Evolutionary conservation across 2,329 filamentous ascomycete genomes (phyloP).

Genomic region (Diaporthe nobilis): DNA sequence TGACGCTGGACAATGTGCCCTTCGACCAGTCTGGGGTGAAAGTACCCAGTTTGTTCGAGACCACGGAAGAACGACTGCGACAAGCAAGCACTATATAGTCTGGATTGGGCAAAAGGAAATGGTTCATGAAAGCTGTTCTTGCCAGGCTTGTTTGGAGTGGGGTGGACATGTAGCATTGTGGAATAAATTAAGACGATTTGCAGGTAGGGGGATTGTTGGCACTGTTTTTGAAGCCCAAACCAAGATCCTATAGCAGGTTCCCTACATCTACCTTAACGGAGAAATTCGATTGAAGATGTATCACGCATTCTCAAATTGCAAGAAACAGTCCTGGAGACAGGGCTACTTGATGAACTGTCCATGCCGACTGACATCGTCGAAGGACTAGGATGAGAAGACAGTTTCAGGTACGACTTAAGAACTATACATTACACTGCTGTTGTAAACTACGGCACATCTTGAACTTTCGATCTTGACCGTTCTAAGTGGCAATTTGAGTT

Average conservation of each 20-base stretch:
- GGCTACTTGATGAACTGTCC: background rate
- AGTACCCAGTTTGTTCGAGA: constrained; percentile 35
- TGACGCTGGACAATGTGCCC: constrained; percentile 21
- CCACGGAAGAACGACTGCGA: constrained; percentile 30
- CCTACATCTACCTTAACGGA: too few species aligned
- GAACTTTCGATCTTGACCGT: background rate
- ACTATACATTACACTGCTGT: background rate
- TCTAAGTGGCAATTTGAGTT: background rate
- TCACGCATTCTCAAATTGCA: too few species aligned
- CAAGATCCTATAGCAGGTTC: background rate
- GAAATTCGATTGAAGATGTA: too few species aligned
- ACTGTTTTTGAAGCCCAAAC: background rate
- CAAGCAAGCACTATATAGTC: background rate
- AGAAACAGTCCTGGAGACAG: background rate
- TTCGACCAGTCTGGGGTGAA: constrained; percentile 32
- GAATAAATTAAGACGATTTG: background rate
- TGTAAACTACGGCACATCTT: background rate
- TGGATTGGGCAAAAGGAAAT: too few species aligned
- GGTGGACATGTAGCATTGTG: too few species aligned
- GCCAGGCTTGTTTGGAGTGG: too few species aligned
- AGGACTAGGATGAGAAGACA: too few species aligned
- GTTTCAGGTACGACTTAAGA: too few species aligned
- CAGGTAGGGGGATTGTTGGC: background rate
- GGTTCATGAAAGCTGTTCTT: too few species aligned
- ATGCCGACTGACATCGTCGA: background rate